Evolutionary conservation across 2,329 filamentous ascomycete genomes (phyloP), one percentile per base, ranked within the genome.

Genomic region (Endoconidiophora polonica): DNA sequence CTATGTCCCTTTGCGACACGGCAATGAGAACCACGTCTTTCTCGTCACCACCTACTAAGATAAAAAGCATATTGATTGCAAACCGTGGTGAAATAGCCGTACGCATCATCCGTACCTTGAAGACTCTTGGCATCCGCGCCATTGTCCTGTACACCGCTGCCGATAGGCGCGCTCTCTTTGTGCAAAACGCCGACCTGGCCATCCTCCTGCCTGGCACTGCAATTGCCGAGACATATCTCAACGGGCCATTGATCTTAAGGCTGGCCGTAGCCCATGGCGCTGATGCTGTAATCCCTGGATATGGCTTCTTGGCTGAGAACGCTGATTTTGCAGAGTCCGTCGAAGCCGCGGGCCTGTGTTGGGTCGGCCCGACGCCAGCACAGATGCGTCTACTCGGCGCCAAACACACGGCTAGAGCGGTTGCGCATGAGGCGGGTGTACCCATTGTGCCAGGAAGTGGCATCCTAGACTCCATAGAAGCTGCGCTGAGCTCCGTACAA

Each of bases 11-110:
- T 4, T 42, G 16, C 9, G n/a, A 42, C 18, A 14, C 18, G 26
- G 12, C 12, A 33, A 33, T 10, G 5, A 33, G 26, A 9, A 14
- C 18, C 9, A 23, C 18, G 5, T 23, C 2, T 2, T 2, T 42
- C 20, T 16, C 39, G 10, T 46, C 44, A 37, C 5, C 14, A 36
- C 18, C 12, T 16, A n/a, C 14, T 12, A 45, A 29, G 29, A 47
- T 22, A 3, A 22, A 5, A 6, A 36, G 43, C 4, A 56, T 65
- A n/a, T 68, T 86, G 0, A 82, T 86, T 56, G 82, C 82, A 7
- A 87, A 86, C 59, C 71, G 83, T 55, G 83, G 81, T 54, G 81
- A 86, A 58, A 86, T 86, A 56, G 83, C 83, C 20, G 66, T 84
- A 62, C 75, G 83, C 51, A 81, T 86, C 38, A 76, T 79, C 54